Base-by-base conservation (phyloP, 768 basidiomycete genomes). In the Termitomyces sp. region DNA sequence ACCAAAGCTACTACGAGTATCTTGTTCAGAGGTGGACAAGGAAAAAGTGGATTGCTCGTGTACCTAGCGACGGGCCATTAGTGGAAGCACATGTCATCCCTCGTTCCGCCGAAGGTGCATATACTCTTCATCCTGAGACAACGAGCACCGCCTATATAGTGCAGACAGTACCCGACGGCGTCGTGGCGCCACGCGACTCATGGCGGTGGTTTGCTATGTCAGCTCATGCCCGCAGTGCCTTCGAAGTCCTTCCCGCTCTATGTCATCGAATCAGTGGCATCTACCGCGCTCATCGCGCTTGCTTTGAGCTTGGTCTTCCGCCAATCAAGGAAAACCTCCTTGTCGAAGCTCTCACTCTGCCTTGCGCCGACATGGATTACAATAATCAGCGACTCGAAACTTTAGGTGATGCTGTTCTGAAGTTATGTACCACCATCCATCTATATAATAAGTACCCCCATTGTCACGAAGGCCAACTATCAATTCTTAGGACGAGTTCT, bases 301-400 rank as follows among this genome's bases (percentile, higher is more conserved):
- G 80, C 22, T 50, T 75, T 16, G 76, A 80, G 42, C 79, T 93
- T 33, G 75, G 77, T 12, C 76, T 94, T 22, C 88, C 90, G 3
- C 70, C 79, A 0, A 81, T 93, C 50, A 62, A 68, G 2, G 78
- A 81, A 36, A 73, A 83, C 41, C 73, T 83, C 7, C 76, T 93
- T 46, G 75, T 85, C 2, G 86, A 93, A 66, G 90, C 90, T 5
- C 78, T 90, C 24, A 92, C 90, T 1, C 73, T 92, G 12, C 94
- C 93, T 1, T 77, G 77, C 36, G 79, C 87, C 6, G 66, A 66
- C 34, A 78, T 83, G 7, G 79, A 81, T 9, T 92, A 83, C 72
- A 90, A 80, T 70, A 95, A 94, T 61, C 91, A 96, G 65, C 83
- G 90, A 0, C 69, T 95, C 55, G 94, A 96, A 69, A 94, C 92